These are phyloP conservation scores for Naumovozyma castellii DNA, from an alignment of 805 yeast species.

Conservation along the genomic window DNA sequence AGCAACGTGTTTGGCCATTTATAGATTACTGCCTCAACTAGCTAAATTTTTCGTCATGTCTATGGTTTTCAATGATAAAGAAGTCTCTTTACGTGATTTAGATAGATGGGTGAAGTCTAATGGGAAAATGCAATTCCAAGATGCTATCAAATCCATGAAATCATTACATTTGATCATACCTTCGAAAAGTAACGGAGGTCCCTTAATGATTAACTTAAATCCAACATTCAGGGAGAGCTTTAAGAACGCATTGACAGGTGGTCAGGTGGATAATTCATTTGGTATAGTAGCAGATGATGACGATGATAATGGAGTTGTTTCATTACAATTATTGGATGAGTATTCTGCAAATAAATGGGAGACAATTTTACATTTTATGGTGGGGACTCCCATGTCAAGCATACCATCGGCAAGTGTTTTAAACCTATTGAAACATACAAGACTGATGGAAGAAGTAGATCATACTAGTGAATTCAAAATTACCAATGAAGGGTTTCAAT, in stretches of 20 bases:
- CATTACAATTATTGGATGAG: conserved; percentile 56
- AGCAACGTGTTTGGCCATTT: conserved; percentile 91
- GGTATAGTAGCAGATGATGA: conserved; percentile 49
- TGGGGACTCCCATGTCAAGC: conserved; percentile 68
- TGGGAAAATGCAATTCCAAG: conserved; percentile 48
- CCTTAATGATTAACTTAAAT: conserved; percentile 41
- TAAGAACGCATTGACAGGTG: conserved; percentile 78
- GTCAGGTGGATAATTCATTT: conserved; percentile 56
- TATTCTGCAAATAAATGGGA: conserved; percentile 92
- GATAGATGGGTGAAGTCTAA: conserved; percentile 66
- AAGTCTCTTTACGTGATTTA: conserved; percentile 55
- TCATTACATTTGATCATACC: conserved; percentile 60
- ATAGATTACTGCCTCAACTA: conserved; percentile 74
- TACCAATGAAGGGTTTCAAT: conserved; percentile 90
- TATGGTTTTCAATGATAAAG: conserved; percentile 71
- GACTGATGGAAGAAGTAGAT: conserved; percentile 66
- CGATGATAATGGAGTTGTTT: conserved; percentile 48
- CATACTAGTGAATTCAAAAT: conserved; percentile 44
- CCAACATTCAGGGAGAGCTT: conserved; percentile 67
- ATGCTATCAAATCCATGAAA: conserved; percentile 68
- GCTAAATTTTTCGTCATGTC: conserved; percentile 86
- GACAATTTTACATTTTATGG: conserved; percentile 92
- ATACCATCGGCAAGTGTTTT: conserved; percentile 79
- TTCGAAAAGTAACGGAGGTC: conserved; percentile 19
- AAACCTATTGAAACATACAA: conserved; percentile 64